Evolutionary conservation across 2,329 filamentous ascomycete species (phyloP).

Genomic region (Xylariaceae sp.): DNA sequence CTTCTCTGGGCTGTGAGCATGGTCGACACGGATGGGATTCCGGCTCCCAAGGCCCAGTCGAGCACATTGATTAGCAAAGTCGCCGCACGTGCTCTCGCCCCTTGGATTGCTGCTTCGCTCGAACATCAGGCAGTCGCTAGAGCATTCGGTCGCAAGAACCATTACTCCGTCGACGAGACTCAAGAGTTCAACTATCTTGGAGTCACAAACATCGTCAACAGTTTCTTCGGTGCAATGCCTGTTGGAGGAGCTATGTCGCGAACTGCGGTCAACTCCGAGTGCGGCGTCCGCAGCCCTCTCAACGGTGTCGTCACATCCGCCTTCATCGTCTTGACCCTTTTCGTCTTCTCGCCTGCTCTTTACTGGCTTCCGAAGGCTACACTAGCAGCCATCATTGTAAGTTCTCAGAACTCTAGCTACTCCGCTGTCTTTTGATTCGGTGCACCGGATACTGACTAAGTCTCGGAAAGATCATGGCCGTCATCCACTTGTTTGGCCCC

Average conservation of each 20-base stretch:
- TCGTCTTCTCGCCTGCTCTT: constrained; percentile 55
- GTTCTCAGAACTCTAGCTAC: constrained; percentile 14
- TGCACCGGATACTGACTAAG: not conserved
- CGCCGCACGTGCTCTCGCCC: constrained; percentile 51
- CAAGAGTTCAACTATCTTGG: constrained; percentile 64
- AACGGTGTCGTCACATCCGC: constrained; percentile 58
- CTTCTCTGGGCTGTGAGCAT: constrained; percentile 57
- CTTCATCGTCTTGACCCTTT: constrained; percentile 59
- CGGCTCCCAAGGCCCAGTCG: constrained; percentile 45
- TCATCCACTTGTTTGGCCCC: constrained; percentile 57
- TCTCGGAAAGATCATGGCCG: constrained; percentile 51
- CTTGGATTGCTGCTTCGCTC: constrained; percentile 57
- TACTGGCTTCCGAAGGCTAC: constrained; percentile 67
- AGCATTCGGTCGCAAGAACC: constrained; percentile 58
- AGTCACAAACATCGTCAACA: constrained; percentile 59
- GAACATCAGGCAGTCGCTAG: constrained; percentile 64
- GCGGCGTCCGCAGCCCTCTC: constrained; percentile 58
- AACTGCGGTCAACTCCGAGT: constrained; percentile 63
- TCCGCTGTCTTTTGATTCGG: constrained; percentile 1
- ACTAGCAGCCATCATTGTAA: constrained; percentile 58
- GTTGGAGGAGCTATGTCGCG: constrained; percentile 64
- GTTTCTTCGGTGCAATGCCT: constrained; percentile 61
- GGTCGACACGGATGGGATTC: constrained; percentile 53
- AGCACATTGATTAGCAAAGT: constrained; percentile 48
- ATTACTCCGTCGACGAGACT: constrained; percentile 60